Evolutionary conservation across 768 basidiomycete species (phyloP).

Genomic region (Fibroporia radiculosa): DNA sequence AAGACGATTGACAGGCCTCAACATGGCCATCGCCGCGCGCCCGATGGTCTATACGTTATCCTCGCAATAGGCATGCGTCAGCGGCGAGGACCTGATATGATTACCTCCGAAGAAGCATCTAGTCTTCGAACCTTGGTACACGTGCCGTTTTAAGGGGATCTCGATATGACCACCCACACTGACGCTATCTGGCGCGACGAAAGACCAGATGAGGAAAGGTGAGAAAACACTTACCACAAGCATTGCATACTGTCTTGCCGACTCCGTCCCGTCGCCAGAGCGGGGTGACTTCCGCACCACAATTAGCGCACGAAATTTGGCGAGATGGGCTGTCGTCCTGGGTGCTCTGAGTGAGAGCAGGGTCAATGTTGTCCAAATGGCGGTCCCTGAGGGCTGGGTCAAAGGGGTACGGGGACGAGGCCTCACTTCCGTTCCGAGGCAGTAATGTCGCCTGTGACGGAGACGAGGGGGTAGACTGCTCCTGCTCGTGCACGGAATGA

Average conservation of each 20-base stretch:
- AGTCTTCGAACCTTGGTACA: slow-evolving; percentile 25
- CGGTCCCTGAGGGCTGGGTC: slow-evolving; percentile 19
- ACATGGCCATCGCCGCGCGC: slow-evolving; percentile 3
- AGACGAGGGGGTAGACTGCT: slow-evolving; percentile 15
- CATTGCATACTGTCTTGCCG: slow-evolving; percentile 83
- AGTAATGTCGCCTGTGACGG: slow-evolving; percentile 20
- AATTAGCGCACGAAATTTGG: slow-evolving; percentile 49
- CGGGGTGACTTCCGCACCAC: slow-evolving; percentile 71
- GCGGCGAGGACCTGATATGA: slow-evolving; percentile 23
- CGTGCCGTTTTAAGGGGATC: slow-evolving; percentile 28
- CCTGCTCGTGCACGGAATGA: slow-evolving; percentile 20
- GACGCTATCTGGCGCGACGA: slow-evolving; percentile 13
- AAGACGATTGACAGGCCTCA: slow-evolving; percentile 2
- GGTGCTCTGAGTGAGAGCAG: slow-evolving; percentile 12
- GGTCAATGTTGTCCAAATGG: slow-evolving; percentile 18
- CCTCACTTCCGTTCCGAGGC: slow-evolving; percentile 28
- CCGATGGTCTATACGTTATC: slow-evolving; percentile 15
- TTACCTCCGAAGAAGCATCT: slow-evolving; percentile 16
- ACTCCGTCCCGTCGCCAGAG: slow-evolving; percentile 79
- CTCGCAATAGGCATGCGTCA: slow-evolving; percentile 18
- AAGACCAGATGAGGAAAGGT: slow-evolving; percentile 23
- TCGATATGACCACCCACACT: slow-evolving; percentile 2
- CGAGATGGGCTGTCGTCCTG: background rate
- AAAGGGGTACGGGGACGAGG: slow-evolving; percentile 17
- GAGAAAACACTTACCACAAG: slow-evolving; percentile 65